Conservation (phyloP, 176 grass and related monocot species). For the Phragmites australis region DNA sequence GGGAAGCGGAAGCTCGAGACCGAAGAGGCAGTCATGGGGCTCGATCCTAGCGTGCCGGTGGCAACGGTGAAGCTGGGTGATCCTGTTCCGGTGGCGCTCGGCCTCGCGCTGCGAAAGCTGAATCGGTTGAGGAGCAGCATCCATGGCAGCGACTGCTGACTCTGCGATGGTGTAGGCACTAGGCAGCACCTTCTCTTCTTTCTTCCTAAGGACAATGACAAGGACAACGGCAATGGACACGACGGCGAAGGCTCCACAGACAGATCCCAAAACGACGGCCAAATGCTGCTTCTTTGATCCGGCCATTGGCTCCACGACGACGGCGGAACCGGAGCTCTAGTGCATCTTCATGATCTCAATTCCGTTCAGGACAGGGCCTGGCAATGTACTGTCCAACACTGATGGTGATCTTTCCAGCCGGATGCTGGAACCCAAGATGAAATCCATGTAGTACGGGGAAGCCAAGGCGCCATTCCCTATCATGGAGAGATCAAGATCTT, state of each 20-base stretch:
- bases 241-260: slow-evolving; percentile 43
- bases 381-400: slow-evolving; percentile 33
- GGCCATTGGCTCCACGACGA: slow-evolving; percentile 36
- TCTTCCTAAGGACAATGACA: slow-evolving; percentile 23
- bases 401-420: slow-evolving; percentile 37
- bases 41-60: neutral
- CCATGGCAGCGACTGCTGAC: slow-evolving; percentile 29
- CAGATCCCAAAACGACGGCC: slow-evolving; percentile 56
- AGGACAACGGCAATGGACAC: slow-evolving; percentile 30
- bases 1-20: slow-evolving; percentile 39
- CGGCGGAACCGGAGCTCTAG: slow-evolving; percentile 31
- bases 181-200: neutral
- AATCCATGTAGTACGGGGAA: slow-evolving; percentile 51
- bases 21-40: neutral
- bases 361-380: slow-evolving; percentile 62
- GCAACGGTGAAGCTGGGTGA: neutral
- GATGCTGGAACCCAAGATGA: slow-evolving; percentile 22
- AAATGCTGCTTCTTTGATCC: slow-evolving; percentile 23
- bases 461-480: slow-evolving; percentile 30
- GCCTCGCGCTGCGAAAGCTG: slow-evolving; percentile 7
- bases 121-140: slow-evolving; percentile 34
- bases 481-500: slow-evolving; percentile 39
- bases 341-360: slow-evolving; percentile 75
- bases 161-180: neutral
- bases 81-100: neutral